Conservation (phyloP, 371 early-diverging fungal genomes). For the Zopfochytrium polystomum region DNA sequence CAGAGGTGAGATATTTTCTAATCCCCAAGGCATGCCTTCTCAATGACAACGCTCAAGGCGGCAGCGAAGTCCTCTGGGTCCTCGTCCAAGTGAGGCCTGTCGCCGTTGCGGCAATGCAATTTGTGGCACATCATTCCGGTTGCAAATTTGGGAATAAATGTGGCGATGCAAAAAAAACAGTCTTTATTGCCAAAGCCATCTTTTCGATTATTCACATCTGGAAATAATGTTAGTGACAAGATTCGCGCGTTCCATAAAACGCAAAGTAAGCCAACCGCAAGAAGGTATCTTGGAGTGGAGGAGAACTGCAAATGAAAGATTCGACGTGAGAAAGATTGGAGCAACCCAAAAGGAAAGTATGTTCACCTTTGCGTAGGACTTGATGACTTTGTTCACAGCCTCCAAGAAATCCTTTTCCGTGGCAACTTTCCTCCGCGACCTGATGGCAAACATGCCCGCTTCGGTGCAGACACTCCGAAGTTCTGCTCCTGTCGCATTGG, state of each 20-base stretch:
- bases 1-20: conserved; percentile 67
- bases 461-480: conserved; percentile 99
- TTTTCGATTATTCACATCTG: too few relatives aligned
- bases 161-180: too few relatives aligned
- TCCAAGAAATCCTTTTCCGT: conserved; percentile 99
- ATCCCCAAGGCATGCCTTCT: not conserved
- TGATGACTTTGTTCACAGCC: conserved; percentile 99
- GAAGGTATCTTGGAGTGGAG: conserved; percentile 44
- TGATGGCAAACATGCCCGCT: conserved; percentile 99
- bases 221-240: not conserved
- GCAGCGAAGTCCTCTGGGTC: conserved; percentile 10
- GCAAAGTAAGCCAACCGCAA: conserved; percentile 26
- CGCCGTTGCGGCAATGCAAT: too few relatives aligned
- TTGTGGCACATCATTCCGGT: too few relatives aligned
- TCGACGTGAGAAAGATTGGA: not conserved
- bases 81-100: conserved; percentile 2
- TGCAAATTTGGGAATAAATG: too few relatives aligned
- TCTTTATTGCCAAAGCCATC: too few relatives aligned
- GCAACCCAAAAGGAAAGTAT: conserved; percentile 18
- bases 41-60: not conserved
- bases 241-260: not conserved
- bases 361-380: conserved; percentile 93
- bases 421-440: conserved; percentile 97
- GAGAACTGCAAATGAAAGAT: conserved; percentile 33
- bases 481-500: conserved; percentile 94